Percentiles rank a stretch among this genome's conserved stretches.
Conservation (phyloP, 2,329 filamentous ascomycete genomes). For the Rutstroemia sp. region DNA sequence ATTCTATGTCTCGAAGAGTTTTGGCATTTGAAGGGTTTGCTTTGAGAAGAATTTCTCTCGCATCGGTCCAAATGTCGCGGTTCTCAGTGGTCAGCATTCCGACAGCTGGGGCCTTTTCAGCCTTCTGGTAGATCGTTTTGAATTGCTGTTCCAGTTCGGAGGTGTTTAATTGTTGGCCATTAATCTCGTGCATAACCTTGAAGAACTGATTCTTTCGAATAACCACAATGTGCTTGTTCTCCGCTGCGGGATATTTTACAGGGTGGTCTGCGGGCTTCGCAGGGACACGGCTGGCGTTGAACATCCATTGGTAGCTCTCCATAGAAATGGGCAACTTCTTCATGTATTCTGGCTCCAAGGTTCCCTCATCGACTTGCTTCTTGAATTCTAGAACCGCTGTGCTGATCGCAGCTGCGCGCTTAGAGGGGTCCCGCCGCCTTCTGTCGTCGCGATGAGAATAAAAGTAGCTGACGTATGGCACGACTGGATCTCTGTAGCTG, state of each 20-base stretch:
- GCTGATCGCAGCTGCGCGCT: slow-evolving; percentile 85
- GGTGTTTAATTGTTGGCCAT: slow-evolving; percentile 79
- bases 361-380: slow-evolving; percentile 74
- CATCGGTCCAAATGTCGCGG: slow-evolving; percentile 86
- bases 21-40: slow-evolving; percentile 74
- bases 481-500: slow-evolving; percentile 86
- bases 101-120: slow-evolving; percentile 64
- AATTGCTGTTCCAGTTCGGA: slow-evolving; percentile 89
- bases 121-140: slow-evolving; percentile 71
- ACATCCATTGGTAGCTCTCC: slow-evolving; percentile 99
- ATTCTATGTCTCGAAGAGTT: slow-evolving; percentile 74
- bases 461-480: slow-evolving; percentile 98
- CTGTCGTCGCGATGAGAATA: slow-evolving; percentile 97
- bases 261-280: slow-evolving; percentile 76
- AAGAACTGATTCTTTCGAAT: slow-evolving; percentile 97
- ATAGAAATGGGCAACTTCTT: slow-evolving; percentile 95
- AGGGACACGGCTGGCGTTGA: slow-evolving; percentile 84
- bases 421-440: slow-evolving; percentile 76
- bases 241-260: slow-evolving; percentile 65
- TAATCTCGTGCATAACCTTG: slow-evolving; percentile 77
- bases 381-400: slow-evolving; percentile 89
- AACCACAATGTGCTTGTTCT: slow-evolving; percentile 82
- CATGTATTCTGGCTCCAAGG: slow-evolving; percentile 96
- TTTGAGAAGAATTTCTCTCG: slow-evolving; percentile 66
- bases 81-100: slow-evolving; percentile 87